phyloP scores from a whole-genome alignment of 2,329 filamentous ascomycete genomes.

The Akanthomyces lecanii region DNA sequence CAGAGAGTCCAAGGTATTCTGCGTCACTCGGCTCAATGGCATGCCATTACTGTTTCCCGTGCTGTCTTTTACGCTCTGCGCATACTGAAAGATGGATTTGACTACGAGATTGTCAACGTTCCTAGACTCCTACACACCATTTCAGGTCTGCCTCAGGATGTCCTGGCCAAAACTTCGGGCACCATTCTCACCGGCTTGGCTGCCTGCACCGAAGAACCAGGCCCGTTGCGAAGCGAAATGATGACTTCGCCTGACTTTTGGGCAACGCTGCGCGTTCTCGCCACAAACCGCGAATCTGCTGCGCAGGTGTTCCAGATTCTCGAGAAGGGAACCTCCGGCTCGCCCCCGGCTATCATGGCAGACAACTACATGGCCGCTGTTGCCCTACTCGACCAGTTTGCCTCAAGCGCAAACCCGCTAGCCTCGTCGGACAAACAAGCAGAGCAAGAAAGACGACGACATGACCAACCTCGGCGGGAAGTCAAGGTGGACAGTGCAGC shows the following conservation, averaged over 20 bases:
- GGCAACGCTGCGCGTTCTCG: constrained; percentile 77
- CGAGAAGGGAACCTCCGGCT: constrained; percentile 67
- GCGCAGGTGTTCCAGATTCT: constrained; percentile 82
- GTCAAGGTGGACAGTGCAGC: constrained; percentile 41
- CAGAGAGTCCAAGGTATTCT: constrained; percentile 77
- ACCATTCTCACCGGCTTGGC: constrained; percentile 75
- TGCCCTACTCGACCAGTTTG: constrained; percentile 81
- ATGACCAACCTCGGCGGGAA: constrained; percentile 25
- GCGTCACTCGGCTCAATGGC: constrained; percentile 71
- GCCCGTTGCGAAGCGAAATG: constrained; percentile 80
- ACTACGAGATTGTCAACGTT: constrained; percentile 85
- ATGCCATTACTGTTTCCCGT: constrained; percentile 78
- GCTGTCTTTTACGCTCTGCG: constrained; percentile 82
- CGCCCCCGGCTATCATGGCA: constrained; percentile 79
- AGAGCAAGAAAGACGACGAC: constrained; percentile 45
- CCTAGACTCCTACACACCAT: constrained; percentile 90
- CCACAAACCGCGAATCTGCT: constrained; percentile 65
- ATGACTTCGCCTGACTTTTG: constrained; percentile 97
- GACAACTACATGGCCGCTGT: constrained; percentile 95
- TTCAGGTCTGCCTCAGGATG: constrained; percentile 76
- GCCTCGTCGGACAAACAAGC: constrained; percentile 65
- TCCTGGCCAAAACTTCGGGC: constrained; percentile 69
- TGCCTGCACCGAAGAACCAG: constrained; percentile 72
- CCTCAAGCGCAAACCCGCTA: constrained; percentile 72
- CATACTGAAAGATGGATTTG: constrained; percentile 78